Evolutionary conservation across 2,329 filamentous ascomycete species (phyloP), one percentile per base, ranked within the genome.

Genomic region (Alternaria alternata): DNA sequence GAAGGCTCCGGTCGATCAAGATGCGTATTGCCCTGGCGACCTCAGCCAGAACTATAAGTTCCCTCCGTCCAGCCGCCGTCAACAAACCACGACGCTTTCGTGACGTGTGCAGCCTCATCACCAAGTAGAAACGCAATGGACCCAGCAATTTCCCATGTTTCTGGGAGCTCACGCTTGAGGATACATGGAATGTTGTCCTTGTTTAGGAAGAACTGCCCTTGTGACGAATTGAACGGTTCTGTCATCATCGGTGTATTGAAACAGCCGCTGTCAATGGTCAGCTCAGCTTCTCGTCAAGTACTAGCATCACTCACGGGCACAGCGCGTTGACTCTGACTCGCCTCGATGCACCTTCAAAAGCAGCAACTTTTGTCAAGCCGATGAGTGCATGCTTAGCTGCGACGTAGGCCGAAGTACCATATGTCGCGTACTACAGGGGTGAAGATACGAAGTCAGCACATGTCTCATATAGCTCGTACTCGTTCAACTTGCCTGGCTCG

Each of bases 301-400:
- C 9, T 16, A 7, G 11, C 12, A 28, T 41, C 14, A 48, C 42
- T 38, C 24, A 55, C 53, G 30, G 47, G 56, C 16, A 75, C 65
- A n/a, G 64, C 67, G 54, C 39, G 12, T 49, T 51, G 38, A 57
- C 54, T 38, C 30, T 57, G 22, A 43, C 68, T 68, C 42, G 67
- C 59, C 16, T 75, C 73, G 42, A 73, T 66, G 55, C 63, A 75
- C 78, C 61, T 78, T 78, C 12, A 32, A 58, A 53, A 26, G 78
- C 79, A 5, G 75, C 73, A n/a, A 67, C 66, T 41, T 73, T 71
- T 16, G 78, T 79, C 32, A 80, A 62, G 4, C 79, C 78, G 14
- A 80, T 68, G 8, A 80, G 75, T 3, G 69, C 78, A 58, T 80
- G 78, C 61, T 80, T 81, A 14, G 65, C 72, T 3, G 77, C 74